Evolutionary conservation across 1,284 basidiomycete genomes (phyloP), one percentile per base, ranked within the genome.

Genomic region (Papiliotrema nemorosa): DNA sequence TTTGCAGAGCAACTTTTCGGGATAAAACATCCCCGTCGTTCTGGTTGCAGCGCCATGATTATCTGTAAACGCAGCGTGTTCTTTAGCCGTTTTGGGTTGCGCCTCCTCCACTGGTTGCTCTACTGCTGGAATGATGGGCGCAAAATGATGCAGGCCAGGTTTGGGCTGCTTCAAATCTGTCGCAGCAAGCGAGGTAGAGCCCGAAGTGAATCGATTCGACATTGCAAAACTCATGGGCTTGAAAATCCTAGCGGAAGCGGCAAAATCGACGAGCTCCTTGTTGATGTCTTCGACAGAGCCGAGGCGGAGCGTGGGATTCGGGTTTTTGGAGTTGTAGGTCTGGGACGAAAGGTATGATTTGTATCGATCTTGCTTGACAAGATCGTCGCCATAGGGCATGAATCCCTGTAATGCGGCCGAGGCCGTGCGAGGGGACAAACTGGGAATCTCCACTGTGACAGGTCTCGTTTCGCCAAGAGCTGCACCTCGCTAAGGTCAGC

Each of bases 161-260:
- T 84, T 74, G 3, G 86, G 68, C 29, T 75, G 76, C 54, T 83
- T 80, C 26, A 86, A 79, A 33, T 84, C 73, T 6, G 64, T 57
- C 1, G 58, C 55, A 2, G 47, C 78, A 62, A 58, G 87, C 82
- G 44, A 87, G 64, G 52, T 52, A 4, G 62, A 68, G 0, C 87
- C 87, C 49, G 83, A 86, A 2, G 88, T 90, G 72, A 98, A 98
- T 5, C 94, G 82, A 18, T 84, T 86, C 0, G 91, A 90, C 88
- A 98, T 97, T 21, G 90, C 88, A 16, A 85, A 88, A 0, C 85
- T 85, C 67, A 94, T 84, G 0, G 94, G 94, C 60, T 90, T 90
- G 77, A 97, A 97, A 25, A 97, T 84, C 24, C 81, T 77, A 0
- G 94, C 96, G 0, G 88, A 82, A 65, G 90, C 87, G 0, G 86